Evolutionary conservation across 805 yeast species (phyloP), one percentile per base, ranked within the genome.

Genomic region (Candida mattraensis): DNA sequence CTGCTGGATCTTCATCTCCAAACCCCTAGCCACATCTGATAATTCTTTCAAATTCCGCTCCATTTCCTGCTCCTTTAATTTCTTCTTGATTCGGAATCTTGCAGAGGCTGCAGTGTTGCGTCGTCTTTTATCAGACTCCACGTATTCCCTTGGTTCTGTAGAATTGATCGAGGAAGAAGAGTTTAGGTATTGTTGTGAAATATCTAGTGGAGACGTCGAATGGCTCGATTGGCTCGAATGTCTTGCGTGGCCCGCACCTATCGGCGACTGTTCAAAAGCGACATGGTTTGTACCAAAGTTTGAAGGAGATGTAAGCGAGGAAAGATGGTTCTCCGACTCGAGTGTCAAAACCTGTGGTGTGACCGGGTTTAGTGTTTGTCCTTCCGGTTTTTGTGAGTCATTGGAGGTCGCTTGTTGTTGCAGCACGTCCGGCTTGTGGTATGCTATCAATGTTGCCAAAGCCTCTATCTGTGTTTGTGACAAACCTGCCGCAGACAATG

Each of bases 41-140:
- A 91, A 69, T 41, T 83, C 89, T 49, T 76, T 75, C 13, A 89
- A 73, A 40, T 73, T 78, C 40, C 79, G 69, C 62, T 89, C 96
- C 80, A 91, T 75, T 57, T 89, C 91, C 63, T 85, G 93, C 64
- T 91, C 97, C 60, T 87, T 84, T 63, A 83, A 54, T 72, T 91
- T 89, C 78, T 86, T 88, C 73, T 87, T 87, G 56, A 87, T 76
- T 46, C 99, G 74, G 69, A 91, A 91, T 42, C 98, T 71, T 4
- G 97, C 97, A 14, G 91, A 80, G 1, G 99, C 98, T 1, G 93
- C 96, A 0, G 96, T 88, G 63, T 88, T 89, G 51, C 94, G 74
- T 46, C 83, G 77, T 44, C 95, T 74, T 63, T 87, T 91, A 53
- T 84, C 93, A 28, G 70, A 72, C 40, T 76, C 80, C 11, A 28